Conservation (phyloP, 1,284 basidiomycete genomes). For the Papiliotrema terrestris region DNA sequence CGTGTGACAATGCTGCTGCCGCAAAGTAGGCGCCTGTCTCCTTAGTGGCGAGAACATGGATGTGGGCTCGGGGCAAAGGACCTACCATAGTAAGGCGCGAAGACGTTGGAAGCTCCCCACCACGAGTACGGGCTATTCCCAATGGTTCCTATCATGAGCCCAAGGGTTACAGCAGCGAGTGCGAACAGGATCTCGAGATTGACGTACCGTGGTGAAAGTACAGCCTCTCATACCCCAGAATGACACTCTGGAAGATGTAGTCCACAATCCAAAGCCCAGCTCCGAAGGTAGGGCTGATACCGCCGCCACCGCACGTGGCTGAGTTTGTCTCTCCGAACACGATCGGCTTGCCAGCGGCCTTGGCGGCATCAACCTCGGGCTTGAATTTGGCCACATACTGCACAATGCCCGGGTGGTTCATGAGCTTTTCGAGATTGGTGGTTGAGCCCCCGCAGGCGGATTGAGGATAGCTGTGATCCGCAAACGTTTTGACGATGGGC, state of each 20-base stretch:
- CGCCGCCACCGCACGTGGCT: constrained; percentile 53
- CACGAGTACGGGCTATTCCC: constrained; percentile 13
- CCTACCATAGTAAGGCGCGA: constrained; percentile 52
- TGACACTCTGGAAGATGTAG: constrained; percentile 52
- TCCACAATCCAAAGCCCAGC: constrained; percentile 54
- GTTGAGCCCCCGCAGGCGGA: constrained; percentile 52
- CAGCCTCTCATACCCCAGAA: constrained; percentile 50
- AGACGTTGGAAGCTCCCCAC: constrained; percentile 27
- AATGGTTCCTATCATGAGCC: constrained; percentile 2
- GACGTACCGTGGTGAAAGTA: constrained; percentile 53
- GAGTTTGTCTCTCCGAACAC: constrained; percentile 55
- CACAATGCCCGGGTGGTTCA: constrained; percentile 52
- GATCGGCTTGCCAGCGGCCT: constrained; percentile 47
- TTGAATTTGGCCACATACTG: constrained; percentile 48
- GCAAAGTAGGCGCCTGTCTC: constrained; percentile 19
- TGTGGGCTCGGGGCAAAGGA: constrained; percentile 25
- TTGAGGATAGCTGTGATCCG: constrained; percentile 53
- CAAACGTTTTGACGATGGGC: constrained; percentile 48
- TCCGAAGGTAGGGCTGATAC: constrained; percentile 53
- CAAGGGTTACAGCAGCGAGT: neutral
- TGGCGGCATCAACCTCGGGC: constrained; percentile 48
- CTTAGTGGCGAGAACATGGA: neutral
- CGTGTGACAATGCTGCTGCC: constrained; percentile 47
- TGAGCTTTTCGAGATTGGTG: constrained; percentile 49
- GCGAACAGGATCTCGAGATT: neutral